Evolutionary conservation across 805 yeast species (phyloP).

Genomic region (Wickerhamomyces kurtzmanii): DNA sequence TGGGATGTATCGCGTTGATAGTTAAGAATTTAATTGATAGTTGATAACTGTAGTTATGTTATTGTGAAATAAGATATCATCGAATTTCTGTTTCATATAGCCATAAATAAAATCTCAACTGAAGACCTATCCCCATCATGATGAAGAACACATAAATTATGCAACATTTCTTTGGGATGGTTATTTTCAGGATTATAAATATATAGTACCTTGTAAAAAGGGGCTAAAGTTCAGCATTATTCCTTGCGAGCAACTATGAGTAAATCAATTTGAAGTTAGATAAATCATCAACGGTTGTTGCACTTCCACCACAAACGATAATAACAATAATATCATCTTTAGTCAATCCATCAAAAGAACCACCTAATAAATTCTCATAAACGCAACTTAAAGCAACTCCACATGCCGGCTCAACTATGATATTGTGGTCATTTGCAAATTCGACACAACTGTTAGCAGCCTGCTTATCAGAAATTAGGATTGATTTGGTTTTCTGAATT

Average conservation of each 20-base stretch:
- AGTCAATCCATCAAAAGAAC: slow-evolving; percentile 16
- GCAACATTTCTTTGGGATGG: no score
- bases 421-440: slow-evolving; percentile 39
- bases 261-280: slow-evolving; percentile 2
- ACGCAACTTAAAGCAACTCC: slow-evolving; percentile 56
- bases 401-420: slow-evolving; percentile 62
- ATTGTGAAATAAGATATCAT: no score
- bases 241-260: not conserved
- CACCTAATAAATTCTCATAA: slow-evolving; percentile 23
- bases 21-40: not conserved
- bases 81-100: no score
- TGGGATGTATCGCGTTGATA: not conserved
- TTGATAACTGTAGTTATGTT: slow-evolving; percentile 7
- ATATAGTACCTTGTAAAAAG: no score
- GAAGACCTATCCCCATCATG: no score
- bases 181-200: no score
- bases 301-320: slow-evolving; percentile 51
- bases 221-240: not conserved
- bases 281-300: slow-evolving; percentile 22
- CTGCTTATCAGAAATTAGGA: slow-evolving; percentile 41
- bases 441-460: slow-evolving; percentile 43
- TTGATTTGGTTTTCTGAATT: slow-evolving; percentile 28
- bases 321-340: slow-evolving; percentile 37
- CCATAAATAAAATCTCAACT: no score
- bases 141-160: no score